Evolutionary conservation across 768 basidiomycete genomes (phyloP).

Genomic region (Lactarius sanguifluus): DNA sequence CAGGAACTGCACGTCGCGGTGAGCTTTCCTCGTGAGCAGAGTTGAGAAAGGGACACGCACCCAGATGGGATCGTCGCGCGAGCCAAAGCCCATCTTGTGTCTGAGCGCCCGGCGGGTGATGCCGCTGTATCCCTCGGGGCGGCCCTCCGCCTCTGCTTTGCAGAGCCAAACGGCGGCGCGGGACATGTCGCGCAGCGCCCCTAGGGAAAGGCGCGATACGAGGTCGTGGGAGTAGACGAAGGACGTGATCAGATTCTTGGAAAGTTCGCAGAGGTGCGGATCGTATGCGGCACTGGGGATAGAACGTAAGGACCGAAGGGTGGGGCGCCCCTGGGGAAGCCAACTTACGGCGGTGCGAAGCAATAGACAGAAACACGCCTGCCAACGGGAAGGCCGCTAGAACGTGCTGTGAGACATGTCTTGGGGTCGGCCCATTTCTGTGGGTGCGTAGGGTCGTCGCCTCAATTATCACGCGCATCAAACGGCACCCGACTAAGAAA

Average conservation of each 20-base stretch:
- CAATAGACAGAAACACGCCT: constrained; percentile 72
- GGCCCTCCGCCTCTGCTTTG: constrained; percentile 53
- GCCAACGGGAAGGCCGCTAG: constrained; percentile 68
- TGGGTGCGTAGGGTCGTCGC: not conserved
- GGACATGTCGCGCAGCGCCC: constrained; percentile 71
- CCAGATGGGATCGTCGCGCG: constrained; percentile 46
- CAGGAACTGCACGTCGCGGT: constrained; percentile 53
- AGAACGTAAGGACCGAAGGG: constrained; percentile 1
- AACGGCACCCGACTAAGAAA: constrained; percentile 12
- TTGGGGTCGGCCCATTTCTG: constrained; percentile 86
- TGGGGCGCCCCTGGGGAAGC: constrained; percentile 7
- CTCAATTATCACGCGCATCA: constrained; percentile 13
- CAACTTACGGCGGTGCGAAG: constrained; percentile 73
- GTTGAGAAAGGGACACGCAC: constrained; percentile 2
- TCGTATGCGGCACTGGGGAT: constrained; percentile 58
- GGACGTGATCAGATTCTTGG: constrained; percentile 65
- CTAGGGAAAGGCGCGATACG: constrained; percentile 74
- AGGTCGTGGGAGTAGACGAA: constrained; percentile 84
- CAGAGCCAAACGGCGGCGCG: constrained; percentile 80
- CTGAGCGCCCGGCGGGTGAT: constrained; percentile 50
- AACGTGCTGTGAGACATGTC: constrained; percentile 65
- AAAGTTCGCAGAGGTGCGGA: constrained; percentile 55
- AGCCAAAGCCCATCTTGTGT: constrained; percentile 63
- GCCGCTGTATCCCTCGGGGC: constrained; percentile 42
- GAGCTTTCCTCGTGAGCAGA: constrained; percentile 6